Percentiles rank a stretch among this genome's conserved stretches.
Evolutionary conservation across 2,329 filamentous ascomycete species (phyloP).

Genomic region (Colletotrichum simmondsii): DNA sequence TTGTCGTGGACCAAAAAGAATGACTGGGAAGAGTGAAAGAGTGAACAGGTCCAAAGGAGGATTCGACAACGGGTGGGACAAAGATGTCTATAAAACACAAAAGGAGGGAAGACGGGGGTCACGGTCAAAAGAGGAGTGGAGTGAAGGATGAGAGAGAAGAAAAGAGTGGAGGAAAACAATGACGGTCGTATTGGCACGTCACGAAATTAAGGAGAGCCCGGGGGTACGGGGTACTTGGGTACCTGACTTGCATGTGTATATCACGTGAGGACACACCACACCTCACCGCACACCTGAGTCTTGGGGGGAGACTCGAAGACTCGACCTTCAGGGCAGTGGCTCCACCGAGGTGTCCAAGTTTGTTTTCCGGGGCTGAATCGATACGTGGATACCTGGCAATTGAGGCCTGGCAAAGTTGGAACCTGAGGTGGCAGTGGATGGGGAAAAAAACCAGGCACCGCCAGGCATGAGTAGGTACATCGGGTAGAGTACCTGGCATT

Average conservation of each 20-base stretch:
- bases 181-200: conserved; percentile 28
- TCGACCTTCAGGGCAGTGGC: no score
- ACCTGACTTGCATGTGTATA: neutral
- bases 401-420: neutral
- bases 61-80: conserved; percentile 22
- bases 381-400: neutral
- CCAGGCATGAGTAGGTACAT: no score
- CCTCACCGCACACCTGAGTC: no score
- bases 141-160: neutral
- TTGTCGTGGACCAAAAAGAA: conserved; percentile 32
- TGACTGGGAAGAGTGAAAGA: conserved; percentile 18
- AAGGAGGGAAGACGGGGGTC: neutral
- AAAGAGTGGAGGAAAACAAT: conserved; percentile 28
- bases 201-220: conserved; percentile 32
- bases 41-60: neutral
- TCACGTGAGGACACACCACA: neutral
- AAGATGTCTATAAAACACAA: conserved; percentile 15
- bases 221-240: neutral
- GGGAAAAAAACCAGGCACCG: neutral
- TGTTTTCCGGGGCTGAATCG: conserved; percentile 30
- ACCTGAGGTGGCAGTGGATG: neutral
- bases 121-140: no score
- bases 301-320: no score
- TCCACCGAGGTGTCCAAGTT: conserved; percentile 2
- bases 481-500: neutral